Conservation (phyloP, 495 filamentous ascomycete species). For the Penicillium samsonianum region DNA sequence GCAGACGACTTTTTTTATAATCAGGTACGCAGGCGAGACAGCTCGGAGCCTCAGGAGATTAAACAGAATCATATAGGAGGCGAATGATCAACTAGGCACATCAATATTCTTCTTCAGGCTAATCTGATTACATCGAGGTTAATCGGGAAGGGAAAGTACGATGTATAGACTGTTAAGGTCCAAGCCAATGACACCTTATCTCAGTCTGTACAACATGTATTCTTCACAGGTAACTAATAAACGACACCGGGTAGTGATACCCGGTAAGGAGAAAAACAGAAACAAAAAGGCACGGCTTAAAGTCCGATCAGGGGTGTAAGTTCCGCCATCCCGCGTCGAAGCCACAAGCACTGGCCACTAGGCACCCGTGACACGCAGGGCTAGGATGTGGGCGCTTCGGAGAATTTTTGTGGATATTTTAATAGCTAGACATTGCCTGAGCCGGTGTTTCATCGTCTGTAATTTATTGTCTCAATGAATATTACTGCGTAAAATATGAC, state of each 20-base stretch:
- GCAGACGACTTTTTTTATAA: too few species aligned
- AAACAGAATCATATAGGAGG: not conserved
- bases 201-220: not conserved
- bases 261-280: not conserved
- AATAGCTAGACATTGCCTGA: conserved; percentile 2
- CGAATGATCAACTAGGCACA: not conserved
- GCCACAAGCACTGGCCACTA: conserved; percentile 30
- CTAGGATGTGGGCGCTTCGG: conserved; percentile 21
- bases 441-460: conserved; percentile 14
- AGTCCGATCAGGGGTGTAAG: conserved; percentile 20
- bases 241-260: not conserved
- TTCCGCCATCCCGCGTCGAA: conserved; percentile 21
- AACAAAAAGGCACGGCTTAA: conserved; percentile 15
- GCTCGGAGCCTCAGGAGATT: conserved; percentile 2
- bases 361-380: conserved; percentile 10
- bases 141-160: not conserved
- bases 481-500: not conserved
- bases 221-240: conserved; percentile 6
- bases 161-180: not conserved
- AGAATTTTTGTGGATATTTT: conserved; percentile 16
- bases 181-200: not conserved
- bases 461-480: not conserved
- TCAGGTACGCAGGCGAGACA: too few species aligned
- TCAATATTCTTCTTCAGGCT: not conserved
- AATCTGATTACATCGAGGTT: not conserved